These are phyloP conservation scores for Backusella australiensis DNA, from an alignment of 192 early-diverging fungal genomes.

Conservation along the genomic window DNA sequence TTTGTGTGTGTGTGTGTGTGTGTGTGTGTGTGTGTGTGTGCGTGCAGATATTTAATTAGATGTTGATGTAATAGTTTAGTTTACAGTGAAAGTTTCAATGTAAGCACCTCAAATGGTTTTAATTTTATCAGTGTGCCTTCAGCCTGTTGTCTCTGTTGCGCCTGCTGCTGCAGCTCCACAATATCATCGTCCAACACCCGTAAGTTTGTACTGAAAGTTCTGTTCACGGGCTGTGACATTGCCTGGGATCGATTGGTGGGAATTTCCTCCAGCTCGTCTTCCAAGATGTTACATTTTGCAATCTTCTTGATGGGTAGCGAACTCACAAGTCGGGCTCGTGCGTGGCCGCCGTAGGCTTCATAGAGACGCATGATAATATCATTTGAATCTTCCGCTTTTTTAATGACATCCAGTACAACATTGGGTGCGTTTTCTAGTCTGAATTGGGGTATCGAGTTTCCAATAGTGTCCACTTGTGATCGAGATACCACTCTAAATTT, in stretches of 20 bases:
- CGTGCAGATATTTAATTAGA: background rate
- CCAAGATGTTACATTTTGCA: constrained; percentile 73
- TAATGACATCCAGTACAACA: constrained; percentile 90
- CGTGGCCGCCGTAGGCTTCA: constrained; percentile 90
- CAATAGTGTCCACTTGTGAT: background rate
- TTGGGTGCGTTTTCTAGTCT: constrained; percentile 54
- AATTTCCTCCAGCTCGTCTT: constrained; percentile 55
- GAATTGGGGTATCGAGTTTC: constrained; percentile 34
- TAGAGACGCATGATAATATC: constrained; percentile 82
- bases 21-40: background rate
- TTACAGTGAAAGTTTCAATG: constrained; percentile 44
- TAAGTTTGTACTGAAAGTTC: constrained; percentile 24
- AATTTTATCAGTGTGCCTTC: constrained; percentile 45
- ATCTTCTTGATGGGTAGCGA: constrained; percentile 47
- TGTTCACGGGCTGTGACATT: background rate
- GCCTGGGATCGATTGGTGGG: constrained; percentile 30
- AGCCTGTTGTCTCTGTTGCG: constrained; percentile 18
- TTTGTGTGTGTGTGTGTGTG: background rate
- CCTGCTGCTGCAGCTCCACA: constrained; percentile 21
- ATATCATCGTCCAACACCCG: constrained; percentile 28
- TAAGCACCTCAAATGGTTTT: constrained; percentile 67
- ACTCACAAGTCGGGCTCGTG: constrained; percentile 46
- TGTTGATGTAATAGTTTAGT: background rate
- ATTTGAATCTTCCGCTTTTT: constrained; percentile 79
- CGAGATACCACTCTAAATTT: constrained; percentile 22